Evolutionary conservation across 495 filamentous ascomycete species (phyloP).

Genomic region (Aspergillus asperescens): DNA sequence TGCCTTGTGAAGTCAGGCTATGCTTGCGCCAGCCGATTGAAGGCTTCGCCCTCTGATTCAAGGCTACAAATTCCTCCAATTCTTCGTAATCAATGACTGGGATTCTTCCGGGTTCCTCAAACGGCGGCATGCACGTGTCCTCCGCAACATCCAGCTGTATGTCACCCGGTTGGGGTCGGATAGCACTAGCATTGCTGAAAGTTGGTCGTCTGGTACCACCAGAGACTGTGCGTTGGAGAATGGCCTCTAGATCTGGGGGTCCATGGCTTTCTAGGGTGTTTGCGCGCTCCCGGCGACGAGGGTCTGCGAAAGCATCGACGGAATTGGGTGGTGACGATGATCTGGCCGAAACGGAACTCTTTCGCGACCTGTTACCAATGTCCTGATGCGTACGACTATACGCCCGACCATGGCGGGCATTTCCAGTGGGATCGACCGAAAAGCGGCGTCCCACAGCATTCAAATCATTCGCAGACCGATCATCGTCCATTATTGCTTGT

Average conservation of each 20-base stretch:
- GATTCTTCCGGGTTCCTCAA: constrained; percentile 50
- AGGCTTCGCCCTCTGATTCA: constrained; percentile 45
- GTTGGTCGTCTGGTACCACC: constrained; percentile 60
- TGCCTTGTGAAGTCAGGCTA: constrained; percentile 49
- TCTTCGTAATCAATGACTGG: constrained; percentile 80
- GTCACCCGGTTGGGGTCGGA: constrained; percentile 43
- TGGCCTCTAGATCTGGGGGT: constrained; percentile 52
- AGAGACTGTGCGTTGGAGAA: constrained; percentile 68
- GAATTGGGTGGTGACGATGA: constrained; percentile 90
- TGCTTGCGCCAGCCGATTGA: constrained; percentile 39
- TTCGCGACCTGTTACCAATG: constrained; percentile 37
- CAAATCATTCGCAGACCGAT: constrained; percentile 44
- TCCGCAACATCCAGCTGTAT: constrained; percentile 53
- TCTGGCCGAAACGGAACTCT: constrained; percentile 57
- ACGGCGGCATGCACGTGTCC: constrained; percentile 75
- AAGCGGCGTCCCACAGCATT: constrained; percentile 37
- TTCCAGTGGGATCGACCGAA: constrained; percentile 35
- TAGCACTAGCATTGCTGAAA: constrained; percentile 53
- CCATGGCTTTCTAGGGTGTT: constrained; percentile 58
- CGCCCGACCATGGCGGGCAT: constrained; percentile 34
- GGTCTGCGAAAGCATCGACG: constrained; percentile 92
- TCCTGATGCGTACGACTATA: constrained; percentile 43
- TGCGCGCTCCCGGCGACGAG: constrained; percentile 59
- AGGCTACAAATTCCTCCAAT: constrained; percentile 76
- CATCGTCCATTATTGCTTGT: constrained; percentile 79